phyloP scores from a whole-genome alignment of 345 rosid species.

The Salix viminalis region DNA sequence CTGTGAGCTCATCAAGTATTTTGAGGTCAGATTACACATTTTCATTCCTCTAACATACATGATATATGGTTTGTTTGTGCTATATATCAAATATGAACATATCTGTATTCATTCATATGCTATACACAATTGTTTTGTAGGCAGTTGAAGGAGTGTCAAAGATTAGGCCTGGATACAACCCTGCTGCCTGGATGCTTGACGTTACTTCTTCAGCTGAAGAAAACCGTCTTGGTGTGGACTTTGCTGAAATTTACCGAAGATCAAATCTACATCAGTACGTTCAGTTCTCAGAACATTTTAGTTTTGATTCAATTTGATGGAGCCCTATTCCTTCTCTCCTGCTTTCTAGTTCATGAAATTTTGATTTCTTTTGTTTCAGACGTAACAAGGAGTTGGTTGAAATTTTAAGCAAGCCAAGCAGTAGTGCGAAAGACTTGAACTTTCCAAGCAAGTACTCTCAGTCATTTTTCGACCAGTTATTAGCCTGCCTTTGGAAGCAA shows the following conservation, averaged over 20 bases:
- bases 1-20: slow-evolving; percentile 70
- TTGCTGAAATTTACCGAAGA: slow-evolving; percentile 76
- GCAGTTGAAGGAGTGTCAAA: slow-evolving; percentile 79
- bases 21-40: slow-evolving; percentile 53
- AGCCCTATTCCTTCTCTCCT: neutral
- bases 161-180: slow-evolving; percentile 77
- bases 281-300: slow-evolving; percentile 10
- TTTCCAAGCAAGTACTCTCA: slow-evolving; percentile 82
- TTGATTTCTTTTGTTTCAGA: slow-evolving; percentile 35
- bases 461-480: slow-evolving; percentile 65
- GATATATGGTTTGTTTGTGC: neutral
- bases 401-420: slow-evolving; percentile 67
- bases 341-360: slow-evolving; percentile 11
- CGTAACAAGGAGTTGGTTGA: slow-evolving; percentile 68
- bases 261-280: slow-evolving; percentile 73
- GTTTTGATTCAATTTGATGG: neutral
- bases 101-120: slow-evolving; percentile 7
- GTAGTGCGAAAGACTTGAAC: slow-evolving; percentile 55
- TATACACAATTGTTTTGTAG: slow-evolving; percentile 33
- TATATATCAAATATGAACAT: neutral
- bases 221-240: slow-evolving; percentile 64
- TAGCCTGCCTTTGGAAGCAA: slow-evolving; percentile 96
- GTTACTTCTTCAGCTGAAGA: slow-evolving; percentile 79
- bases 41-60: slow-evolving; percentile 17
- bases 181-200: slow-evolving; percentile 99